Base-by-base conservation (phyloP, 176 grass and related monocot genomes). In the Otatea glauca region DNA sequence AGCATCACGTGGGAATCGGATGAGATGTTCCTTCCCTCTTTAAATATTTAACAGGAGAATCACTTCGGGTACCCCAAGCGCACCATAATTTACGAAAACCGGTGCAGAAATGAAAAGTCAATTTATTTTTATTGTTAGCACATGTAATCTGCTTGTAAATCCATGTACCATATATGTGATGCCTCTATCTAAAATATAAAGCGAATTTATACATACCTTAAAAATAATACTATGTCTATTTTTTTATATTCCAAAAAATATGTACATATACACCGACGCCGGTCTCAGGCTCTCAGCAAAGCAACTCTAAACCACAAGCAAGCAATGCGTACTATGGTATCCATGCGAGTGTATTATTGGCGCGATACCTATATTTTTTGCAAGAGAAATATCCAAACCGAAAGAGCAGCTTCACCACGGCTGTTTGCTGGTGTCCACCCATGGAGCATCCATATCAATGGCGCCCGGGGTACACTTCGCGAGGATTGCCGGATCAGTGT, bases 1-100 rank as follows among this genome's bases (percentile, higher is more conserved):
- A 75, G 24, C 84, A 70, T 91, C 89, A 84, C 70, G 83, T 83
- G 84, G 37, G 84, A 60, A 83, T 73, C 61, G 47, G 58, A 86
- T 49, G 72, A 49, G 65, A 77, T 81, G 88, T 20, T 42, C 17
- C 81, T 20, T 42, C 17, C 81, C 82, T 88, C 76, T 16, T 69
- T 70, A 24, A 7, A 84, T 44, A 77, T 66, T 29, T 32, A 61
- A 6, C 2, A 8, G 16, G 62, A 62, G 70, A 76, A 81, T 76
- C 71, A 75, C 14, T 81, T 75, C n/a, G 6, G 17, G 18, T 63
- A 54, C 58, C 42, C 32, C 20, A 48, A 58, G 55, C 61, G 60
- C 45, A 38, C 85, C 78, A 23, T 24, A 25, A 21, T 59, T 35
- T 56, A 27, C 14, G 6, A 15, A 8, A 48, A 38, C 63, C 23